phyloP scores from a whole-genome alignment of 2,329 filamentous ascomycete genomes.

The Epichloe sylvatica region DNA sequence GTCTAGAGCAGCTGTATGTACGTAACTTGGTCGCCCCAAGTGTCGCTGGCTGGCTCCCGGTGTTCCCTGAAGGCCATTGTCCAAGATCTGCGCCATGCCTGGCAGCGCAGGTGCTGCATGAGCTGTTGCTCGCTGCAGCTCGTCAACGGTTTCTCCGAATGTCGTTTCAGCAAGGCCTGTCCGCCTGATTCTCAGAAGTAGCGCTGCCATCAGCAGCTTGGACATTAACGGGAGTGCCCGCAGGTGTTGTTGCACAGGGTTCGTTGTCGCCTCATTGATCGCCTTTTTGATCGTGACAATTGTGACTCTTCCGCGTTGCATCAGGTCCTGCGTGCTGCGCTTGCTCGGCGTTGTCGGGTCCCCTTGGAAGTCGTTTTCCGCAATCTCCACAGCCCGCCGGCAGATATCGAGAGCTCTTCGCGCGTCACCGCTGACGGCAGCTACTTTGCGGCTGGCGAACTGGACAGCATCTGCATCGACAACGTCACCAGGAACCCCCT shows the following conservation, averaged over 20 bases:
- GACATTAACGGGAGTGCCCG: slow-evolving; percentile 66
- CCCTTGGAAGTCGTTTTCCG: slow-evolving; percentile 52
- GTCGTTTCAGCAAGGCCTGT: slow-evolving; percentile 80
- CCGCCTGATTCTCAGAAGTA: slow-evolving; percentile 64
- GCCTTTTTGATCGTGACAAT: slow-evolving; percentile 88
- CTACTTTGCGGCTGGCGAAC: slow-evolving; percentile 92
- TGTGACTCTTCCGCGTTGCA: slow-evolving; percentile 50
- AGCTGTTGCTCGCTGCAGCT: slow-evolving; percentile 34
- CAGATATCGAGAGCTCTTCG: slow-evolving; percentile 89
- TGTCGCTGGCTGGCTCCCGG: slow-evolving; percentile 16
- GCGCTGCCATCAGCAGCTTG: slow-evolving; percentile 73
- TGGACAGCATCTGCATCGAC: slow-evolving; percentile 89
- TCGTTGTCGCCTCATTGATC: slow-evolving; percentile 88
- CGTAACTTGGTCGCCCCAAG: slow-evolving; percentile 20
- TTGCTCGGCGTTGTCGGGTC: slow-evolving; percentile 51
- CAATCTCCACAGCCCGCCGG: slow-evolving; percentile 84
- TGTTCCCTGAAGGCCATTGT: slow-evolving; percentile 15
- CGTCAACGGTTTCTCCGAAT: slow-evolving; percentile 78
- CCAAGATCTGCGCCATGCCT: slow-evolving; percentile 24
- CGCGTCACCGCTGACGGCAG: slow-evolving; percentile 89
- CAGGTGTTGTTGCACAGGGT: slow-evolving; percentile 79
- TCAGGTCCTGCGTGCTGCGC: slow-evolving; percentile 13
- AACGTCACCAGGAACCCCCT: slow-evolving; percentile 75
- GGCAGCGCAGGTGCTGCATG: slow-evolving; percentile 21
- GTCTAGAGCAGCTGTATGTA: slow-evolving; percentile 65